Percentiles rank a stretch among this genome's conserved stretches.
Evolutionary conservation across 2,329 filamentous ascomycete species (phyloP).

Genomic region (Madurella mycetomatis): DNA sequence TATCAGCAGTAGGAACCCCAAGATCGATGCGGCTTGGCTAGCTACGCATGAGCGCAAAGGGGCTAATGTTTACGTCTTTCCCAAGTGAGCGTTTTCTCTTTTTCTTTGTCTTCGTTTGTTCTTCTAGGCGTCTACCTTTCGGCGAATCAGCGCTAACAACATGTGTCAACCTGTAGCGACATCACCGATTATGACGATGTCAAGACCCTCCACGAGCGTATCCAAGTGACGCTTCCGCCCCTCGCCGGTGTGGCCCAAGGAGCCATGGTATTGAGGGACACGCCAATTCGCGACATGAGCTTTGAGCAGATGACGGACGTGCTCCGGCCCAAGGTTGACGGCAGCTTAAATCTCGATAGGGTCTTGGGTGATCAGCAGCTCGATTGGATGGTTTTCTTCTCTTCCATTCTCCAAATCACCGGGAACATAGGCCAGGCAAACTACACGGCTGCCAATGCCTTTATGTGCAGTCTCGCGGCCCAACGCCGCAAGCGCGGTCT

Average conservation of each 20-base stretch:
- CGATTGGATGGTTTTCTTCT: conserved; percentile 36
- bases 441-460: conserved; percentile 39
- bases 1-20: no score
- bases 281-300: conserved; percentile 27
- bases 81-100: no score
- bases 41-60: no score
- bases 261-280: conserved; percentile 30
- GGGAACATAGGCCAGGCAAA: conserved; percentile 35
- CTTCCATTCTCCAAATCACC: conserved; percentile 32
- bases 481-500: background rate
- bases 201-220: background rate
- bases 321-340: conserved; percentile 32
- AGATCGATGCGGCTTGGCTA: no score
- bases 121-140: no score
- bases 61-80: no score
- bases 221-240: background rate
- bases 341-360: conserved; percentile 36
- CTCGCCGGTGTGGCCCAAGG: conserved; percentile 29
- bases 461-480: conserved; percentile 30
- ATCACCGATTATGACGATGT: no score
- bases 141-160: no score
- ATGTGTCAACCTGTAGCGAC: no score
- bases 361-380: conserved; percentile 17
- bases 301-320: conserved; percentile 28
- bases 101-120: no score